Evolutionary conservation across 768 basidiomycete genomes (phyloP).

Genomic region (Suillus subalutaceus): DNA sequence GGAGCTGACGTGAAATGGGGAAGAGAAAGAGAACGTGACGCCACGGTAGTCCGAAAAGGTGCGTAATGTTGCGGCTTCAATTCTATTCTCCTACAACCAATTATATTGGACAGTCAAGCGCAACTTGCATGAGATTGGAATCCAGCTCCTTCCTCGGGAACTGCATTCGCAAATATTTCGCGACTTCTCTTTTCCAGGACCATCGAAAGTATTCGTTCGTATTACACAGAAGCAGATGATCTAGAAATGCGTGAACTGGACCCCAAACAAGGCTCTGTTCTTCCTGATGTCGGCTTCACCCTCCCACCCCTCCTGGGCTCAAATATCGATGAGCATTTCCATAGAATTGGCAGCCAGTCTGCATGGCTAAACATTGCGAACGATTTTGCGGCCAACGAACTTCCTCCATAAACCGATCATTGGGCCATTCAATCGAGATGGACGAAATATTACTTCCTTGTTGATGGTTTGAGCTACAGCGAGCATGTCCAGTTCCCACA

Average conservation of each 20-base stretch:
- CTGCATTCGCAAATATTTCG: slow-evolving; percentile 85
- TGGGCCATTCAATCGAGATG: slow-evolving; percentile 74
- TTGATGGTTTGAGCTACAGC: slow-evolving; percentile 54
- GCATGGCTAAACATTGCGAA: slow-evolving; percentile 63
- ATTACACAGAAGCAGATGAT: slow-evolving; percentile 71
- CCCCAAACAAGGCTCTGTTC: slow-evolving; percentile 74
- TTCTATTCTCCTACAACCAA: neutral
- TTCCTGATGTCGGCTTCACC: slow-evolving; percentile 79
- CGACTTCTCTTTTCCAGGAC: slow-evolving; percentile 62
- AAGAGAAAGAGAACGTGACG: neutral
- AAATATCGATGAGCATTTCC: slow-evolving; percentile 88
- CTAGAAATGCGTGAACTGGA: slow-evolving; percentile 82
- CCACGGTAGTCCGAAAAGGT: slow-evolving; percentile 8
- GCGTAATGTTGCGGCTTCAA: neutral
- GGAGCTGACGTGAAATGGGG: neutral
- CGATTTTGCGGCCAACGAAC: slow-evolving; percentile 22
- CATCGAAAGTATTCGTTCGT: slow-evolving; percentile 61
- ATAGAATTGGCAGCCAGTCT: slow-evolving; percentile 66
- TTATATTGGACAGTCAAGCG: slow-evolving; percentile 52
- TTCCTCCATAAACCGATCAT: slow-evolving; percentile 64
- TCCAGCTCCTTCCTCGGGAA: slow-evolving; percentile 85
- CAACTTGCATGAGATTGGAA: slow-evolving; percentile 75
- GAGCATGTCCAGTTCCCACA: slow-evolving; percentile 72
- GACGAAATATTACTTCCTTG: slow-evolving; percentile 77
- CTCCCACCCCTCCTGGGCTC: slow-evolving; percentile 83